Base-by-base conservation (phyloP, 2,329 filamentous ascomycete species). In the Penicillium sp. region DNA sequence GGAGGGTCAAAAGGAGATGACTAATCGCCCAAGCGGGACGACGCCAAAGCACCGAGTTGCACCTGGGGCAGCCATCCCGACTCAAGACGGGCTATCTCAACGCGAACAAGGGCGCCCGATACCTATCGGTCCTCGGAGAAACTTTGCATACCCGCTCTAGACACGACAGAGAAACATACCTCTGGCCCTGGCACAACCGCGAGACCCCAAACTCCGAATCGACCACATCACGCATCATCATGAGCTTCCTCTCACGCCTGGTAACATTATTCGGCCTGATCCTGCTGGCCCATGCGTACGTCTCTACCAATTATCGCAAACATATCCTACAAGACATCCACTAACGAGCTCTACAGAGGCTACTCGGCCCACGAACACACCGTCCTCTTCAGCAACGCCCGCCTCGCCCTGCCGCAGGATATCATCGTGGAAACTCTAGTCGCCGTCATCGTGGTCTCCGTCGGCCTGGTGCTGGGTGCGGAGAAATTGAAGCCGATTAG, bases 331-430 rank as follows among this genome's bases (percentile, higher is more conserved):
- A 9, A 20, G 4, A 53, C 44, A 55, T 18, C 31, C 36, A n/a
- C 31, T 42, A 22, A 18, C 5, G 14, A 18, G 4, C 4, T 33
- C 13, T 48, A 48, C 69, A 99, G 94, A 58, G 95, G 92, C 75
- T 99, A 97, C 75, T 99, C 94, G 46, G 91, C 92, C 42, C 89
- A 96, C 73, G 94, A 99, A 76, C 89, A 96, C 75, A 88, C 90
- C 6, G 80, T 85, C 20, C 82, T 95, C 44, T 83, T 86, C 62
- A 82, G 86, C 50, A 79, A 79, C 61, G 74, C 75, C 46, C 76
- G 79, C 45, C 77, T 60, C n/a, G 52, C 70, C 48, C 80, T 97
- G 1, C 92, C 94, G 0, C 74, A 89, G 55, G 94, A 99, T 67
- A 95, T 99, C 63, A 84, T 85, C 33, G 81, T 95, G 62, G 94